Evolutionary conservation across 2,329 filamentous ascomycete species (phyloP), one percentile per base, ranked within the genome.

Genomic region (Aciculosporium take): DNA sequence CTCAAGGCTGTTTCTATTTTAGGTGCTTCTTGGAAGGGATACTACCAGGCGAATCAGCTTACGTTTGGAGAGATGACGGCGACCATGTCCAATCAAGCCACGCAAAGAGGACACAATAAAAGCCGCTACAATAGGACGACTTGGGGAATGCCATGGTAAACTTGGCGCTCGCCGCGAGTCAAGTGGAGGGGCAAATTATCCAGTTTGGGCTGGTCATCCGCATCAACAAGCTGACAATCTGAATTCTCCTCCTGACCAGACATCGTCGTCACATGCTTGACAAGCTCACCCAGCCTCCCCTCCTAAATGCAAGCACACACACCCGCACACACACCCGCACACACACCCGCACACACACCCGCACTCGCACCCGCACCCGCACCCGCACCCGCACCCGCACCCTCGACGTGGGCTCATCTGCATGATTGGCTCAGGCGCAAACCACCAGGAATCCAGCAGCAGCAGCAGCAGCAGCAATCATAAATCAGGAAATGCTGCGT

Each of bases 261-360:
- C 46, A 49, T 49, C 50, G 50, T 56, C 48, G 49, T 56, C 54
- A 56, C 54, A 56, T 56, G 54, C 51, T 35, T 25, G 6, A 15
- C n/a, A n/a, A n/a, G n/a, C n/a, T n/a, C n/a, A 25, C 29, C 15
- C 21, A n/a, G 21, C 37, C n/a, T 9, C 20, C 20, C 21, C 9
- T 24, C 28, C 37, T n/a, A 31, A 12, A 30, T 24, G 21, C 29
- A 32, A 25, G 15, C 17, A n/a, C n/a, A n/a, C 12, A 23, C 38
- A 21, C 23, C n/a, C 17, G 17, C 39, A 21, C 5, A n/a, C 5
- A 3, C 21, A 25, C 38, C 15, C 13, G n/a, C n/a, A n/a, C n/a
- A n/a, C n/a, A n/a, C n/a, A n/a, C n/a, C n/a, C n/a, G n/a, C n/a
- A n/a, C n/a, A n/a, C n/a, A n/a, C n/a, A n/a, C n/a, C 17, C 12